Evolutionary conservation across 2,329 filamentous ascomycete genomes (phyloP).

Genomic region (Sclerotinia minor): DNA sequence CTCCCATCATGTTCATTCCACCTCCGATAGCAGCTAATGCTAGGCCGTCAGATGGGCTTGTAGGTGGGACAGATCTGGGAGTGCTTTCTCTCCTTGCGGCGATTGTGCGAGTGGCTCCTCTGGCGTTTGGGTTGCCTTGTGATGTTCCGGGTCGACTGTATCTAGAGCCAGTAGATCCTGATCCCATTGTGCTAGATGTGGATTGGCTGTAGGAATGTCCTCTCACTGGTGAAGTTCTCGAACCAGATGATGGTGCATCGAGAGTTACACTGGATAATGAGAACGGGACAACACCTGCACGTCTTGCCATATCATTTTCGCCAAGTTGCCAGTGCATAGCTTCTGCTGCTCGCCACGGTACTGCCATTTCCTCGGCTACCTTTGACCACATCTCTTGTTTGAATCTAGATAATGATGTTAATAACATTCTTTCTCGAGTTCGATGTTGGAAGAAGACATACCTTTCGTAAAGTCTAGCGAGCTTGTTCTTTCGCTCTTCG

Average conservation of each 20-base stretch:
- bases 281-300: slow-evolving; percentile 87
- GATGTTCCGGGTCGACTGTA: slow-evolving; percentile 36
- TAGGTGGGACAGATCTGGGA: slow-evolving; percentile 42
- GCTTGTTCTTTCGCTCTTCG: slow-evolving; percentile 95
- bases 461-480: slow-evolving; percentile 93
- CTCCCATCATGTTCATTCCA: slow-evolving; percentile 35
- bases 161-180: slow-evolving; percentile 28
- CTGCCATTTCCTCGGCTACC: slow-evolving; percentile 89
- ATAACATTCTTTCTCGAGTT: neutral
- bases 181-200: slow-evolving; percentile 33
- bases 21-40: slow-evolving; percentile 39
- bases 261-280: slow-evolving; percentile 60
- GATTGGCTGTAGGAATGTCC: slow-evolving; percentile 39
- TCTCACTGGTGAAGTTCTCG: slow-evolving; percentile 48
- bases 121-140: slow-evolving; percentile 29
- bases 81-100: slow-evolving; percentile 42
- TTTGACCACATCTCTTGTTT: slow-evolving; percentile 98
- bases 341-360: slow-evolving; percentile 93
- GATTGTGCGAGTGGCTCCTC: slow-evolving; percentile 34
- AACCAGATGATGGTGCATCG: slow-evolving; percentile 45
- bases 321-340: slow-evolving; percentile 98
- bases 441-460: slow-evolving; percentile 45
- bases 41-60: slow-evolving; percentile 44
- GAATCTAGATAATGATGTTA: slow-evolving; percentile 60
- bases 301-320: slow-evolving; percentile 88